Conservation (phyloP, 2,329 filamentous ascomycete genomes). For the Hymenoscyphus occultus region DNA sequence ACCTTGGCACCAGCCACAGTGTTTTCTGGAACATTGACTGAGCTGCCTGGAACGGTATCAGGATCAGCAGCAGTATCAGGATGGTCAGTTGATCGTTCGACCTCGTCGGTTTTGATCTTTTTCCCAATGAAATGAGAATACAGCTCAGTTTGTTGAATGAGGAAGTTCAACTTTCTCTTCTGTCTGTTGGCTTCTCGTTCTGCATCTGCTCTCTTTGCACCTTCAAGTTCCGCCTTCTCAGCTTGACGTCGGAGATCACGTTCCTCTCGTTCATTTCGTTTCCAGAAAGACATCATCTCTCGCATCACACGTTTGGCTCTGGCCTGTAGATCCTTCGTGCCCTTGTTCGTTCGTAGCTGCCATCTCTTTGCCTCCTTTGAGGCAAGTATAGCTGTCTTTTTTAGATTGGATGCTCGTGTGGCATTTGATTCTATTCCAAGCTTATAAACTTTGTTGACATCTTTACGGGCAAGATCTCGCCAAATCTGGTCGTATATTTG, state of each 20-base stretch:
- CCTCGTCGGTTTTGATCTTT: slow-evolving; percentile 97
- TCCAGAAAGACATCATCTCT: slow-evolving; percentile 99
- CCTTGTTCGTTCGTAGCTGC: slow-evolving; percentile 98
- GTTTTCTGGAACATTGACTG: slow-evolving; percentile 50
- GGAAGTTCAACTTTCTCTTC: slow-evolving; percentile 98
- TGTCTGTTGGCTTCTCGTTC: slow-evolving; percentile 96
- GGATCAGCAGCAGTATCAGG: slow-evolving; percentile 58
- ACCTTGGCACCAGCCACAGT: slow-evolving; percentile 65
- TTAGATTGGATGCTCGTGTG: slow-evolving; percentile 89
- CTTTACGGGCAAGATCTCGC: slow-evolving; percentile 90
- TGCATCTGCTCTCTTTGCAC: slow-evolving; percentile 93
- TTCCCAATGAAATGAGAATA: slow-evolving; percentile 99
- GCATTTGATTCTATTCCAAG: slow-evolving; percentile 81
- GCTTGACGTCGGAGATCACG: slow-evolving; percentile 90
- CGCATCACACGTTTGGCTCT: slow-evolving; percentile 97
- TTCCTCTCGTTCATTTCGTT: slow-evolving; percentile 96
- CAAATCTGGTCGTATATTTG: slow-evolving; percentile 98
- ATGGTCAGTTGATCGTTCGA: slow-evolving; percentile 85
- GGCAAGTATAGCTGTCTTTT: slow-evolving; percentile 94
- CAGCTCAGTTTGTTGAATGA: slow-evolving; percentile 97
- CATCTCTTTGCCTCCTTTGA: slow-evolving; percentile 96
- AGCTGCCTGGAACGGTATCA: slow-evolving; percentile 37
- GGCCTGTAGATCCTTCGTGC: slow-evolving; percentile 94
- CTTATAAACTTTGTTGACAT: slow-evolving; percentile 88
- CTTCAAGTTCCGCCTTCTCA: slow-evolving; percentile 93